A percentile compares a stretch with the other conserved stretches of the same genome.
Conservation (phyloP, 306 rosid genomes). For the Rosa persica region DNA sequence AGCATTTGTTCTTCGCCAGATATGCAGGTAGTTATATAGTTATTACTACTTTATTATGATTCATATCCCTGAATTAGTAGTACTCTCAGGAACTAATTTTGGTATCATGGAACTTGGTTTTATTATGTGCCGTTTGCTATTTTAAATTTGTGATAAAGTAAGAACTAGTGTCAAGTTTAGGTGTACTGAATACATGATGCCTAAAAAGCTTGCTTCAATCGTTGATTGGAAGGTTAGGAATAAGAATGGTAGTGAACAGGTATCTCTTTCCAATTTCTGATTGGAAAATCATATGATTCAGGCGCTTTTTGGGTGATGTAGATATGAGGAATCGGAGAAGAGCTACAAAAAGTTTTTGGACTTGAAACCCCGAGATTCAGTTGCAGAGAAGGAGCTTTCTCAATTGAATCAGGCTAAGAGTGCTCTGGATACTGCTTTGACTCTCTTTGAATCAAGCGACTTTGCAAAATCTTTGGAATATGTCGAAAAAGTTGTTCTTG, state of each 20-base stretch:
- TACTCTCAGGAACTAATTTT: background rate
- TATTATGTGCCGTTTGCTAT: background rate
- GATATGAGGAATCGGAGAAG: conserved; percentile 92
- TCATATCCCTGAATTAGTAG: background rate
- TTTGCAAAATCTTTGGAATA: conserved; percentile 80
- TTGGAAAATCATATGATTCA: conserved; percentile 89
- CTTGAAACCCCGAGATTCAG: conserved; percentile 68
- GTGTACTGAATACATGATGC: background rate
- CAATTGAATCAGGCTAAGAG: conserved; percentile 85
- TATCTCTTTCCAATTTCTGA: conserved; percentile 60
- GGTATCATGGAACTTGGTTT: background rate
- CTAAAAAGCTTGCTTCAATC: background rate
- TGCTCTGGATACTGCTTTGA: conserved; percentile 75
- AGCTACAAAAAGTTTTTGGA: conserved; percentile 74
- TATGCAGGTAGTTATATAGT: conserved; percentile 70
- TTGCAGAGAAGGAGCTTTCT: conserved; percentile 87
- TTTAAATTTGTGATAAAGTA: background rate
- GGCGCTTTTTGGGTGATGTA: conserved; percentile 99
- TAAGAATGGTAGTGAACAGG: background rate
- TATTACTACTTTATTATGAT: conserved; percentile 19
- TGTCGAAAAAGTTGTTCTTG: conserved; percentile 85
- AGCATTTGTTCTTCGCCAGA: conserved; percentile 81
- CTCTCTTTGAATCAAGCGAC: conserved; percentile 59
- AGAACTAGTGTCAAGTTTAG: background rate
- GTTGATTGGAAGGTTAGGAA: background rate